Percentiles rank a stretch among this genome's conserved stretches.
phyloP scores from a whole-genome alignment of 2,329 filamentous ascomycete genomes.

The Sodiomyces alkalinus region DNA sequence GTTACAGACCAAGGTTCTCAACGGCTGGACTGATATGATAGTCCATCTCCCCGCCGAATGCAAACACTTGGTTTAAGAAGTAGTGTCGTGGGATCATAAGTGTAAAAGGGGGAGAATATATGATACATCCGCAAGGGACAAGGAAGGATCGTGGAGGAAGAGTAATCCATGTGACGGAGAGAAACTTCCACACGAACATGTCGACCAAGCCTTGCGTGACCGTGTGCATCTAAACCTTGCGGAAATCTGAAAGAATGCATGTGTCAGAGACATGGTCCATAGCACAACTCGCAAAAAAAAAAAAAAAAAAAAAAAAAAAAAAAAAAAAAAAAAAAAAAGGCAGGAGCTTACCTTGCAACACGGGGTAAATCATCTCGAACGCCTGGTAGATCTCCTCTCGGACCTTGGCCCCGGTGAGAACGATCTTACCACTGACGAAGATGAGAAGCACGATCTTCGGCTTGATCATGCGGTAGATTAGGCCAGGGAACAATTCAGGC shows the following conservation, averaged over 20 bases:
- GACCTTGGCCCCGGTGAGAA: slow-evolving; percentile 93
- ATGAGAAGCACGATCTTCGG: slow-evolving; percentile 97
- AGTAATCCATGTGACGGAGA: background rate
- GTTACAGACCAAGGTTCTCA: slow-evolving; percentile 18
- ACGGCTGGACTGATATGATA: slow-evolving; percentile 1
- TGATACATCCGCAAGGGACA: slow-evolving; percentile 16
- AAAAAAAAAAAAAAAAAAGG: slow-evolving; percentile 10
- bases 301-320: slow-evolving; percentile 13
- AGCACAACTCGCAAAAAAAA: too few species aligned
- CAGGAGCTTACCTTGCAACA: slow-evolving; percentile 75
- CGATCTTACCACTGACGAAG: slow-evolving; percentile 97
- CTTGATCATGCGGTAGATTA: slow-evolving; percentile 99
- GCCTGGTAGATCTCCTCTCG: slow-evolving; percentile 96
- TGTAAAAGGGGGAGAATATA: slow-evolving; percentile 20
- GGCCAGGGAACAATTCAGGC: slow-evolving; percentile 93
- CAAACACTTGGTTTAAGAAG: slow-evolving; percentile 8
- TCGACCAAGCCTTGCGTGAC: background rate
- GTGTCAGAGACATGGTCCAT: slow-evolving; percentile 2
- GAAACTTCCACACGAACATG: too few species aligned
- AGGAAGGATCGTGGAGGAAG: background rate
- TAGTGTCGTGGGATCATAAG: slow-evolving; percentile 33
- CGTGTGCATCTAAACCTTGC: slow-evolving; percentile 30
- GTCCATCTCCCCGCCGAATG: slow-evolving; percentile 1
- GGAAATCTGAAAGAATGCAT: slow-evolving; percentile 34
- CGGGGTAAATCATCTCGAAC: slow-evolving; percentile 94